Base-by-base conservation (phyloP, 2,329 filamentous ascomycete species). In the Xylaria hypoxylon region DNA sequence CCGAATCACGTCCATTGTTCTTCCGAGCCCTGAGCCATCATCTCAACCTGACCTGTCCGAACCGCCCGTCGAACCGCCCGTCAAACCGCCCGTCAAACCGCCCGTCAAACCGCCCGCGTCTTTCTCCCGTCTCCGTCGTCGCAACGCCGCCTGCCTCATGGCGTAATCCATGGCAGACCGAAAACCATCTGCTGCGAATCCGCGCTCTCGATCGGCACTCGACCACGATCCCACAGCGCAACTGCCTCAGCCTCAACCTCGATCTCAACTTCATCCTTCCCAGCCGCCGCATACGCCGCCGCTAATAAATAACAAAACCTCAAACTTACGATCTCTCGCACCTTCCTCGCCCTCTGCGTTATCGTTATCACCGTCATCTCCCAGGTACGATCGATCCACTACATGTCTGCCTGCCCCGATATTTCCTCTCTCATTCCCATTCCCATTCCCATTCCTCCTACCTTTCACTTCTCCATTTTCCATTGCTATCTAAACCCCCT, bases 161-260 rank as follows among this genome's bases (percentile, higher is more conserved):
- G 86, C 86, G 86, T 89, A 88, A 86, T 86, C 84, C 85, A 89
- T 89, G 87, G 86, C 86, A 87, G 86, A 88, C 85, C 86, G 83
- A 87, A 88, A 80, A 76, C 76, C 69, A 71, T 63, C 72, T 77
- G 71, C 78, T 79, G 79, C 80, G 80, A 82, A 80, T 74, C 77
- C 77, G 81, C 82, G 82, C 79, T 80, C 81, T 77, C 80, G 81
- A 83, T 82, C 82, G 82, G 81, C 79, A 84, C 81, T 82, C 80
- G 83, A 86, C 79, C 84, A 85, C 84, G 82, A 85, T 76, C 74
- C 31, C 53, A 57, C 77, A 81, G 81, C 81, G 83, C 84, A 81
- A 82, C 82, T 83, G 79, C 82, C 82, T 74, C 59, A 62, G 2
- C 28, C 15, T 26, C 59, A 55, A 56, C 26, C 22, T 22, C 38